These are phyloP conservation scores for Ulvella scutata DNA, from an alignment of 139 green algal genomes.

Conservation along the genomic window DNA sequence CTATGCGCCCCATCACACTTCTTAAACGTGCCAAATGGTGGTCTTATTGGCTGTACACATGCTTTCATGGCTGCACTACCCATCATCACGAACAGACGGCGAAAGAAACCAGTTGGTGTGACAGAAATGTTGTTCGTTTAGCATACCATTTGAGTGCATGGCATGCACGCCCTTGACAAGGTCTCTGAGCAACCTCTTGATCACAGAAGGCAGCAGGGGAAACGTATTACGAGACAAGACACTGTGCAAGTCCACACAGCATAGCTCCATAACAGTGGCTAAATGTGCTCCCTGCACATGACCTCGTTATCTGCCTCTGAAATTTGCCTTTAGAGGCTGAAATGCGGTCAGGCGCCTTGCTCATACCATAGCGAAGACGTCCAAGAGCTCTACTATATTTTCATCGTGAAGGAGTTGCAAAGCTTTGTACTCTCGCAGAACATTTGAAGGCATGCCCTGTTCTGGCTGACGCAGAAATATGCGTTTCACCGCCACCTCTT, in stretches of 20 bases:
- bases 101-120: background rate
- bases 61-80: background rate
- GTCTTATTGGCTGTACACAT: background rate
- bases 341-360: background rate
- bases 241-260: background rate
- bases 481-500: background rate
- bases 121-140: background rate
- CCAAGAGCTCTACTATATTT: background rate
- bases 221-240: background rate
- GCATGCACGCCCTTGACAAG: background rate
- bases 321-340: background rate
- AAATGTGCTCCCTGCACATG: background rate
- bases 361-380: background rate
- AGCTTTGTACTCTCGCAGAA: background rate
- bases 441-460: background rate
- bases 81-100: background rate
- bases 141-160: background rate
- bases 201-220: background rate
- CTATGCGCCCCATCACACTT: background rate
- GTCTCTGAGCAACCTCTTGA: background rate
- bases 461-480: background rate
- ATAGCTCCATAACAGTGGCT: background rate
- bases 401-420: background rate
- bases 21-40: background rate
- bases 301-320: background rate